A percentile compares a stretch with the other conserved stretches of the same genome.
These are phyloP conservation scores for Phytophthora citrophthora DNA, from an alignment of 352 stramenopile genomes.

Conservation along the genomic window DNA sequence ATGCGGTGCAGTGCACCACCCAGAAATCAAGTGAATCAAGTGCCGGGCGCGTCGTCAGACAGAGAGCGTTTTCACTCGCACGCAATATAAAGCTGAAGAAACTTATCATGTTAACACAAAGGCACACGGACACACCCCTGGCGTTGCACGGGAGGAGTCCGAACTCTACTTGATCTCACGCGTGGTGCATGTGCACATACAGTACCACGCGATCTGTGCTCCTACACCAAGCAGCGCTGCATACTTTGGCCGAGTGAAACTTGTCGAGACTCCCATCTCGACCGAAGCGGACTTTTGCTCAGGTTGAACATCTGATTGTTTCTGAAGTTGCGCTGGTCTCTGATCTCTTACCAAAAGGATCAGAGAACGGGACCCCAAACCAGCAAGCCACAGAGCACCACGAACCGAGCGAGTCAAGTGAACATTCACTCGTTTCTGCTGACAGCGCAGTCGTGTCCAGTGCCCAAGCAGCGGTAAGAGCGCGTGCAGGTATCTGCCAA, in stretches of 20 bases:
- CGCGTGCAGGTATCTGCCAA: constrained; percentile 13
- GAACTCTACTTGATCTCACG: constrained; percentile 27
- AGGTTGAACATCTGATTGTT: constrained; percentile 16
- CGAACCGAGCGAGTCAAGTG: neutral
- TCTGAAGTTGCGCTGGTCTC: constrained; percentile 20
- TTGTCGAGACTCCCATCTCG: constrained; percentile 7
- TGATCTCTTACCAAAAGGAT: neutral
- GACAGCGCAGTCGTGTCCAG: neutral
- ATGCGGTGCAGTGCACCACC: too few relatives aligned
- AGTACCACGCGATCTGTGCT: neutral
- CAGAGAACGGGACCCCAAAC: constrained; percentile 5
- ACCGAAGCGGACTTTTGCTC: neutral
- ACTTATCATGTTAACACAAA: constrained; percentile 8
- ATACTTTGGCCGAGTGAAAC: constrained; percentile 13
- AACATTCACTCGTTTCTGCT: neutral
- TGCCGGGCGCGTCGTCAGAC: neutral
- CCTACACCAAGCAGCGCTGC: constrained; percentile 10
- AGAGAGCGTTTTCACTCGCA: neutral
- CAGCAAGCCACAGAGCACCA: constrained; percentile 7
- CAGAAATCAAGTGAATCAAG: too few relatives aligned
- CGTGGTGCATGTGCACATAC: constrained; percentile 8
- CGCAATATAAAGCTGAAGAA: too few relatives aligned
- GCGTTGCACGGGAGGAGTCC: neutral
- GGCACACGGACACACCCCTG: neutral
- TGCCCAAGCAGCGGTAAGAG: constrained; percentile 8